A percentile compares a stretch with the other conserved stretches of the same genome.
These are phyloP conservation scores for Vickermania spadyakhi DNA, from an alignment of 208 protist species.

Conservation along the genomic window DNA sequence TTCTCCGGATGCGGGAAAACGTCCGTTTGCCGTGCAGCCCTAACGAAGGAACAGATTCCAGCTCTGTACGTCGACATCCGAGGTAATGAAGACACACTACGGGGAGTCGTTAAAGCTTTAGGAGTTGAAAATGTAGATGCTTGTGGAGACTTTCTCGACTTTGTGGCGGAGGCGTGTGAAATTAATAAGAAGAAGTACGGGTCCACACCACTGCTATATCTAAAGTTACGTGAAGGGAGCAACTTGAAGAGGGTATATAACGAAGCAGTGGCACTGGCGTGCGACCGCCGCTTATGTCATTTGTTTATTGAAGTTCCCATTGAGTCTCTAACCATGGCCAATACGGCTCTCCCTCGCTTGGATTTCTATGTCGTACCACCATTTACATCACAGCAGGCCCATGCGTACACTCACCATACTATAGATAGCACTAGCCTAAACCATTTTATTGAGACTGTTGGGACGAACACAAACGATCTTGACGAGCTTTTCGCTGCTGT, in stretches of 20 bases:
- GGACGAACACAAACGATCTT: slow-evolving; percentile 63
- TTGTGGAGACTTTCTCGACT: slow-evolving; percentile 72
- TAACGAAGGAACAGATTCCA: slow-evolving; percentile 42
- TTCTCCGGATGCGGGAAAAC: slow-evolving; percentile 66
- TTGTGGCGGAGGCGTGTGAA: slow-evolving; percentile 30
- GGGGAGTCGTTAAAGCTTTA: slow-evolving; percentile 45
- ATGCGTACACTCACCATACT: slow-evolving; percentile 49
- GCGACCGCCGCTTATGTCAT: slow-evolving; percentile 52
- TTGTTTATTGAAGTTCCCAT: slow-evolving; percentile 56
- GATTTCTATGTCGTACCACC: slow-evolving; percentile 51
- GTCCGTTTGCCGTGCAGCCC: slow-evolving; percentile 37
- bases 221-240: slow-evolving; percentile 56
- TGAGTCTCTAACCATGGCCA: slow-evolving; percentile 45
- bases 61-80: slow-evolving; percentile 64
- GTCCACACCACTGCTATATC: slow-evolving; percentile 43
- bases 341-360: slow-evolving; percentile 35
- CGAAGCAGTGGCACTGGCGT: slow-evolving; percentile 54
- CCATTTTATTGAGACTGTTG: slow-evolving; percentile 50
- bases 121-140: slow-evolving; percentile 69
- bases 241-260: slow-evolving; percentile 49
- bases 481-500: slow-evolving; percentile 64
- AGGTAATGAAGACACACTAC: slow-evolving; percentile 54
- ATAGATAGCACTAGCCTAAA: slow-evolving; percentile 45
- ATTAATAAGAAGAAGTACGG: slow-evolving; percentile 28
- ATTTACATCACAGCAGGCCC: slow-evolving; percentile 39